phyloP scores from a whole-genome alignment of 768 basidiomycete species.

The Lanmaoa pseudosensibilis region DNA sequence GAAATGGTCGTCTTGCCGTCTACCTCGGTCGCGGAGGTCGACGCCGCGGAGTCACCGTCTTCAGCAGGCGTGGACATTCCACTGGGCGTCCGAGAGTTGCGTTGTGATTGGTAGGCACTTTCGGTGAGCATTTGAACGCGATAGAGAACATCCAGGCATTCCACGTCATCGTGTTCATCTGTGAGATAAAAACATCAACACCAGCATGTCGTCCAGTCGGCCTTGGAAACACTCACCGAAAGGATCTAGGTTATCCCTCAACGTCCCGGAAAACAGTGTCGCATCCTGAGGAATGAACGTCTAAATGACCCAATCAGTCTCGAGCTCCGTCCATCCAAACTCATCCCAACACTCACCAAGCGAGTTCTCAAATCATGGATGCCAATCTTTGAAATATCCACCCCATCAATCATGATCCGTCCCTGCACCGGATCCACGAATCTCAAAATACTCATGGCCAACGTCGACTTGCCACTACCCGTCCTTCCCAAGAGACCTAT shows the following conservation, averaged over 20 bases:
- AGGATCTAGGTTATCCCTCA: slow-evolving; percentile 74
- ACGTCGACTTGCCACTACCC: slow-evolving; percentile 78
- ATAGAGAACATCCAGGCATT: slow-evolving; percentile 76
- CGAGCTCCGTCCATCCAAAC: not conserved
- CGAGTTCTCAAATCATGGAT: slow-evolving; percentile 80
- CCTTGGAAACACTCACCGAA: slow-evolving; percentile 42
- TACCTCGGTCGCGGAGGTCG: slow-evolving; percentile 48
- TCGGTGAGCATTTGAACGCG: slow-evolving; percentile 77
- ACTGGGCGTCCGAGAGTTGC: slow-evolving; percentile 50
- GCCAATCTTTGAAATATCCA: slow-evolving; percentile 85
- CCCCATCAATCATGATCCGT: slow-evolving; percentile 79
- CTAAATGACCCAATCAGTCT: slow-evolving; percentile 35
- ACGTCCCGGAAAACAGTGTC: slow-evolving; percentile 76
- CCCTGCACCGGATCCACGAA: slow-evolving; percentile 82
- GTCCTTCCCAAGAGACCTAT: slow-evolving; percentile 82
- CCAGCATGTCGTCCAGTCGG: not conserved
- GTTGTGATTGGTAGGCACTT: slow-evolving; percentile 47
- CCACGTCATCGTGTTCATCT: slow-evolving; percentile 77
- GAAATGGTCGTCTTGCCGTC: slow-evolving; percentile 59
- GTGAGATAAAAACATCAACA: not conserved
- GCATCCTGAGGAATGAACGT: slow-evolving; percentile 81
- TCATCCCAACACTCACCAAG: slow-evolving; percentile 44
- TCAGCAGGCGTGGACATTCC: slow-evolving; percentile 45
- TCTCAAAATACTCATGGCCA: slow-evolving; percentile 83
- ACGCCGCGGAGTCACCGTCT: slow-evolving; percentile 39